phyloP scores from a whole-genome alignment of 805 yeast species.

The Metschnikowia reukaufii region DNA sequence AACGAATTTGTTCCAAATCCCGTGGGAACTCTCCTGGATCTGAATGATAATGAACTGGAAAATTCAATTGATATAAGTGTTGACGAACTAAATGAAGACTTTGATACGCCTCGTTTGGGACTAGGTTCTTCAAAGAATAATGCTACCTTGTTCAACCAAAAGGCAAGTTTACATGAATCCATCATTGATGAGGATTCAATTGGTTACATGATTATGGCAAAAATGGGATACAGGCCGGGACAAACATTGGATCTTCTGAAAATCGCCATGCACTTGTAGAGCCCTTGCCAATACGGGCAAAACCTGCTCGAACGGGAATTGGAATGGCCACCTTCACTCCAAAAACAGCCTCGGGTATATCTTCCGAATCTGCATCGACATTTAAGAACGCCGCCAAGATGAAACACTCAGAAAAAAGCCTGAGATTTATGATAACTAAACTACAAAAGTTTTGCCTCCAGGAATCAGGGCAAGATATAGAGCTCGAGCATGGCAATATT shows the following conservation, averaged over 20 bases:
- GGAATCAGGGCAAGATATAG: conserved; percentile 38
- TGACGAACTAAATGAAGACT: not conserved
- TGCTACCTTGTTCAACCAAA: not conserved
- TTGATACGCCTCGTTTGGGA: not conserved
- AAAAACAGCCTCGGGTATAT: conserved; percentile 1
- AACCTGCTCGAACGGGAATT: conserved; percentile 22
- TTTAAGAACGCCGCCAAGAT: conserved; percentile 1
- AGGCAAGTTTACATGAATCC: conserved; percentile 11
- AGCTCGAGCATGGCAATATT: conserved; percentile 24
- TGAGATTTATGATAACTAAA: conserved; percentile 18
- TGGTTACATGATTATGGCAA: conserved; percentile 54
- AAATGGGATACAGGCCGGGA: conserved; percentile 58
- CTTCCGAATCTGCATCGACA: not conserved
- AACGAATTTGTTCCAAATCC: no score
- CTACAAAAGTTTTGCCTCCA: conserved; percentile 46
- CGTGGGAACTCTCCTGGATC: not conserved
- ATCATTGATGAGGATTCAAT: conserved; percentile 21
- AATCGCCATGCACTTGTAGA: conserved; percentile 23
- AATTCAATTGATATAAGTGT: not conserved
- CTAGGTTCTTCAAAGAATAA: not conserved
- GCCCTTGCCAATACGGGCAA: conserved; percentile 30
- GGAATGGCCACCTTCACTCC: conserved; percentile 20
- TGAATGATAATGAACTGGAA: not conserved
- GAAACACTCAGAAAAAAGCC: conserved; percentile 5
- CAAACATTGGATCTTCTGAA: conserved; percentile 38